phyloP scores from a whole-genome alignment of 1,284 basidiomycete species.

The Malassezia nana region DNA sequence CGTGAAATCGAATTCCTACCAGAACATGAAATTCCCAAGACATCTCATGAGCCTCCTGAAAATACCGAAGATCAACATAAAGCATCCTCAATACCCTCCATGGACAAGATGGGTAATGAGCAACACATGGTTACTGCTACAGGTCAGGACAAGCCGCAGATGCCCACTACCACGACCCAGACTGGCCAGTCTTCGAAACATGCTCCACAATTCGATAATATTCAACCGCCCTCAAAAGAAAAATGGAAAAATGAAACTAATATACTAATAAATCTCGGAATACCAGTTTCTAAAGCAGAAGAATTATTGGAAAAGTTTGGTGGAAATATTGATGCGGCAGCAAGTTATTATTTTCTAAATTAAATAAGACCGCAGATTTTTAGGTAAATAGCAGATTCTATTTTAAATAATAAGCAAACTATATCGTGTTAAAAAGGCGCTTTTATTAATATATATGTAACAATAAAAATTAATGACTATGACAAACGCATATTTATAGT shows the following conservation, averaged over 20 bases:
- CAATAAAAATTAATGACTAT: neutral
- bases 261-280: constrained; percentile 6
- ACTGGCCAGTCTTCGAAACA: too few relatives aligned
- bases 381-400: neutral
- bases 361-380: neutral
- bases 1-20: constrained; percentile 75
- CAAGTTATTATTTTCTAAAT: constrained; percentile 14
- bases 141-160: too few relatives aligned
- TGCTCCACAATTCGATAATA: constrained; percentile 26
- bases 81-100: neutral
- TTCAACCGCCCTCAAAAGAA: neutral
- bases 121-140: too few relatives aligned
- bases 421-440: neutral
- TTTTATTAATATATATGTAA: neutral
- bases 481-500: neutral
- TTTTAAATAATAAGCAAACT: neutral
- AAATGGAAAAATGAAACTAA: neutral
- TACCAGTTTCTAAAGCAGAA: neutral
- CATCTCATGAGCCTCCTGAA: constrained; percentile 27
- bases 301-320: constrained; percentile 5
- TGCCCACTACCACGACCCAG: too few relatives aligned
- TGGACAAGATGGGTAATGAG: too few relatives aligned
- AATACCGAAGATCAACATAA: neutral
- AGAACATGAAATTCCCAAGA: constrained; percentile 78
- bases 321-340: constrained; percentile 9